Percentiles rank a stretch among this genome's conserved stretches.
Conservation (phyloP, 1,284 basidiomycete genomes). For the Ceratobasidium sp. region DNA sequence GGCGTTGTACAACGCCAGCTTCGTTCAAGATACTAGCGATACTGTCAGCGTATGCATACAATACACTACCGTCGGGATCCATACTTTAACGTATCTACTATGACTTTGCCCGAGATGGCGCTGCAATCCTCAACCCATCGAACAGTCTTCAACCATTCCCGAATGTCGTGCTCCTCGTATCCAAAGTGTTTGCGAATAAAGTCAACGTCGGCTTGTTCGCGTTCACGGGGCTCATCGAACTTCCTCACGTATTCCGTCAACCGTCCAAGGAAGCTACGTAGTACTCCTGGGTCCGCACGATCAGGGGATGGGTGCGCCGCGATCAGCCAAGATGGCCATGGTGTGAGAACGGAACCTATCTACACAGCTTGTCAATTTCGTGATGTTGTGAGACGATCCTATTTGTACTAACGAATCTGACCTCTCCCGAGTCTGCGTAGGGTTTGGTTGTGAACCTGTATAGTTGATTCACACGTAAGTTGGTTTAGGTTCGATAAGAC, state of each 20-base stretch:
- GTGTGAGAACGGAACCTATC: constrained; percentile 89
- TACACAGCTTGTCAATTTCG: too few relatives aligned
- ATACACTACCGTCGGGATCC: constrained; percentile 44
- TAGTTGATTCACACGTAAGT: background rate
- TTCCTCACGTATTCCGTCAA: constrained; percentile 70
- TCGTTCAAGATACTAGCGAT: constrained; percentile 67
- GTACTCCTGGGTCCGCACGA: constrained; percentile 59
- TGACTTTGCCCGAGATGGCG: constrained; percentile 66
- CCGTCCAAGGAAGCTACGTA: constrained; percentile 68
- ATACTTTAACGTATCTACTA: constrained; percentile 74
- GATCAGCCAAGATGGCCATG: constrained; percentile 97
- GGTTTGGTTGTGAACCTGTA: constrained; percentile 91
- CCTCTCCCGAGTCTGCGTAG: constrained; percentile 81
- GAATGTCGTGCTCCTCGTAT: constrained; percentile 80
- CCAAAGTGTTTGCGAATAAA: constrained; percentile 82
- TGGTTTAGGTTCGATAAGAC: background rate
- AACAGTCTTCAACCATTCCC: constrained; percentile 83
- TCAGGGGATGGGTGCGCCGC: constrained; percentile 74
- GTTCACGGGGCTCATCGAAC: constrained; percentile 71
- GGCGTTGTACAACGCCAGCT: constrained; percentile 73
- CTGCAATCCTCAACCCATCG: constrained; percentile 73
- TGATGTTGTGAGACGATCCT: too few relatives aligned
- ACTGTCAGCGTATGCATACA: constrained; percentile 5
- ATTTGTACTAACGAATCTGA: constrained; percentile 77
- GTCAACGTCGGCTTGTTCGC: constrained; percentile 64